These are phyloP conservation scores for Aureobasidium sp. DNA, from an alignment of 2,329 filamentous ascomycete genomes.

Conservation along the genomic window DNA sequence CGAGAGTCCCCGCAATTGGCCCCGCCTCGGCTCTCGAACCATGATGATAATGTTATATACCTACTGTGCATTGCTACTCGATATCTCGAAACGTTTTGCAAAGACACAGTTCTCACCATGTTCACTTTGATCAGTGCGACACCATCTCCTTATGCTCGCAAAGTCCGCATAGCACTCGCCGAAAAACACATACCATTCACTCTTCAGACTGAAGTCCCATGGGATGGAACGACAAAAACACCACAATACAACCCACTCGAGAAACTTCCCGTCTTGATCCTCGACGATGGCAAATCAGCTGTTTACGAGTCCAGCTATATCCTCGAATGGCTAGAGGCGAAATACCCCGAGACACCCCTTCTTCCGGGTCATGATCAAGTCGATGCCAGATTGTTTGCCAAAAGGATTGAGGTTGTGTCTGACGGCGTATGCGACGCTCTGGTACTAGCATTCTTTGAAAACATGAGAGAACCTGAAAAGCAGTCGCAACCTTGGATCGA, in stretches of 20 bases:
- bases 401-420: slow-evolving; percentile 30
- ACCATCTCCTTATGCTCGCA: slow-evolving; percentile 35
- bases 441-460: slow-evolving; percentile 33
- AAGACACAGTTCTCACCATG: slow-evolving; percentile 13
- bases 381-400: slow-evolving; percentile 27
- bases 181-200: slow-evolving; percentile 36
- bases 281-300: slow-evolving; percentile 23
- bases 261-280: slow-evolving; percentile 33
- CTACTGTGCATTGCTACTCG: background rate
- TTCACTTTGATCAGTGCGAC: slow-evolving; percentile 30
- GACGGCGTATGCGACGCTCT: slow-evolving; percentile 34
- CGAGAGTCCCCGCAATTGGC: slow-evolving; percentile 2
- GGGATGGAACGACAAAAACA: slow-evolving; percentile 34
- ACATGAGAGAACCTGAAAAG: slow-evolving; percentile 24
- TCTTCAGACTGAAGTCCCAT: slow-evolving; percentile 37
- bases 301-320: slow-evolving; percentile 34
- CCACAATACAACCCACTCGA: slow-evolving; percentile 35
- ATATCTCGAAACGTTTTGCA: background rate
- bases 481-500: slow-evolving; percentile 27
- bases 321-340: slow-evolving; percentile 32
- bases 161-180: slow-evolving; percentile 34
- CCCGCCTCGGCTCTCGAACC: background rate
- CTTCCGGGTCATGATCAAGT: slow-evolving; percentile 20
- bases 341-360: slow-evolving; percentile 26
- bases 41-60: background rate